A percentile compares a stretch with the other conserved stretches of the same genome.
Conservation (phyloP, 139 green algal genomes). For the Chlamydomonas sp. region DNA sequence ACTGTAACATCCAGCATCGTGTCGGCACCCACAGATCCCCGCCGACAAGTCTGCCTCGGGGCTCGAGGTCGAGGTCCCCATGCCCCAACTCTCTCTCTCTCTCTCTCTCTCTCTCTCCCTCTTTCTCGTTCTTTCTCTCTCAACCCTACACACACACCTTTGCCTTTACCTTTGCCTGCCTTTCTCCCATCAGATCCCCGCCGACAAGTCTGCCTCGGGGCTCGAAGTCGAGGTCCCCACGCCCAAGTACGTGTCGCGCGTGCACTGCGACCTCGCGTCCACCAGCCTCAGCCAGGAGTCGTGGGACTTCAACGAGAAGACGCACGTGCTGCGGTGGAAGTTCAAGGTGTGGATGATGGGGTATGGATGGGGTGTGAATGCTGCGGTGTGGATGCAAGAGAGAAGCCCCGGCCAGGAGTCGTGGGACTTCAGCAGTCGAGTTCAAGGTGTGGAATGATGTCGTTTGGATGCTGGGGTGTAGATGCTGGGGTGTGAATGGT, state of each 20-base stretch:
- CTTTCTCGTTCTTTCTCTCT: too few relatives aligned
- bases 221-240: conserved; percentile 68
- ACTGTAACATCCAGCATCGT: too few relatives aligned
- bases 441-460: not conserved
- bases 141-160: too few relatives aligned
- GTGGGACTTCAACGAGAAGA: conserved; percentile 65
- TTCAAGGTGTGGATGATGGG: conserved; percentile 16
- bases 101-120: not conserved
- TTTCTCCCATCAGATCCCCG: conserved; percentile 20
- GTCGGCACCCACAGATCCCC: too few relatives aligned
- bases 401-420: not conserved
- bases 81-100: too few relatives aligned
- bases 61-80: too few relatives aligned
- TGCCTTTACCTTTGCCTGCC: not conserved
- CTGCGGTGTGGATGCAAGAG: not conserved
- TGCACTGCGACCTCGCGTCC: conserved; percentile 51
- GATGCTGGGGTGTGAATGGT: too few relatives aligned
- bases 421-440: not conserved
- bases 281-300: conserved; percentile 25
- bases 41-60: too few relatives aligned
- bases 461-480: too few relatives aligned
- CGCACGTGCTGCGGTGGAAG: conserved; percentile 56
- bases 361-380: not conserved
- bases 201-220: conserved; percentile 47
- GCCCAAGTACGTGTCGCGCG: conserved; percentile 48